phyloP scores from a whole-genome alignment of 306 rosid species.

The Gillenia trifoliata region DNA sequence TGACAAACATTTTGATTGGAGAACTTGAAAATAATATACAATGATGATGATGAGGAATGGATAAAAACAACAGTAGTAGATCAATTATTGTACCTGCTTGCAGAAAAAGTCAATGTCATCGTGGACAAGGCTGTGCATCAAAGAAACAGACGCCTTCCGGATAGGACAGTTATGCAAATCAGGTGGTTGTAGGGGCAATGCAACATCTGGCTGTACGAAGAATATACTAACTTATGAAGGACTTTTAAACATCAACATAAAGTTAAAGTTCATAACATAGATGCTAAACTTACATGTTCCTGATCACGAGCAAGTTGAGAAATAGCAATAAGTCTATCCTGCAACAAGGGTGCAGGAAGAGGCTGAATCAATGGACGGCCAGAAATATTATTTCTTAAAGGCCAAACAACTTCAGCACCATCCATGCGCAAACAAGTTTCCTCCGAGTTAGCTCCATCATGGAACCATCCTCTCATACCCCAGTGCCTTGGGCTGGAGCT shows the following conservation, averaged over 20 bases:
- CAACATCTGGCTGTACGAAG: slow-evolving; percentile 79
- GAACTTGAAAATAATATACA: neutral
- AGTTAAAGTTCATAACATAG: neutral
- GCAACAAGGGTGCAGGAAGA: slow-evolving; percentile 76
- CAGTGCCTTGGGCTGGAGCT: slow-evolving; percentile 98
- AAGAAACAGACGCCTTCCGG: slow-evolving; percentile 45
- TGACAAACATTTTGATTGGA: slow-evolving; percentile 13
- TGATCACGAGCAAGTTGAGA: slow-evolving; percentile 89
- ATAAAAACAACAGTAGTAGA: neutral
- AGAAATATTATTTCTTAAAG: slow-evolving; percentile 67
- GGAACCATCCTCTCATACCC: slow-evolving; percentile 96
- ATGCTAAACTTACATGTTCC: slow-evolving; percentile 66
- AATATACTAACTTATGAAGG: slow-evolving; percentile 9
- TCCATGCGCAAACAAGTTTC: slow-evolving; percentile 78
- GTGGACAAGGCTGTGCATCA: slow-evolving; percentile 69
- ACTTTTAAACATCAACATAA: neutral
- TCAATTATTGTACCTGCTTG: slow-evolving; percentile 49
- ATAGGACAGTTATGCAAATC: slow-evolving; percentile 61
- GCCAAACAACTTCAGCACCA: slow-evolving; percentile 98
- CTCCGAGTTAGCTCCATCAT: slow-evolving; percentile 81
- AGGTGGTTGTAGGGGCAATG: slow-evolving; percentile 72
- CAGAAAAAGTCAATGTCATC: slow-evolving; percentile 85
- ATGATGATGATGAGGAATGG: neutral
- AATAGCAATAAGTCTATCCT: slow-evolving; percentile 81
- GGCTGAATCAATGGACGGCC: slow-evolving; percentile 78